Evolutionary conservation across 2,329 filamentous ascomycete species (phyloP).

Genomic region (Atkinsonella hypoxylon): DNA sequence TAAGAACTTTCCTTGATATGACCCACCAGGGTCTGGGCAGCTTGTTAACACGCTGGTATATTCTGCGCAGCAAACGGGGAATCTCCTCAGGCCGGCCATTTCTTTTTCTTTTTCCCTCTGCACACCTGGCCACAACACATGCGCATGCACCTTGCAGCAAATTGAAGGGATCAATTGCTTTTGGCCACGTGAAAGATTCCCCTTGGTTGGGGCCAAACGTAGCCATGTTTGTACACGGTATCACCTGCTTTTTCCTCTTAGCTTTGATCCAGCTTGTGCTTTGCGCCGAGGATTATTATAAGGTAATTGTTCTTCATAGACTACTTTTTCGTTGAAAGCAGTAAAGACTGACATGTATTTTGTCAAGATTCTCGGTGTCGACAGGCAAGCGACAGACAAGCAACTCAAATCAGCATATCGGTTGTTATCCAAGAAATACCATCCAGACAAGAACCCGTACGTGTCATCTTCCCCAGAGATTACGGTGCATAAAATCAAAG

Average conservation of each 20-base stretch:
- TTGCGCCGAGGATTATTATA: constrained; percentile 66
- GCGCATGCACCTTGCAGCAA: constrained; percentile 2
- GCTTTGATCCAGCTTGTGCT: constrained; percentile 40
- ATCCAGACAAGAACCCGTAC: constrained; percentile 96
- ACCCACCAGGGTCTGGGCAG: neutral
- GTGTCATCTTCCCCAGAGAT: constrained; percentile 19
- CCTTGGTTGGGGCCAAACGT: constrained; percentile 8
- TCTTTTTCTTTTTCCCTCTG: neutral
- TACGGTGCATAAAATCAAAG: neutral
- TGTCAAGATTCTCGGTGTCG: constrained; percentile 56
- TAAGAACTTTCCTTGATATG: neutral
- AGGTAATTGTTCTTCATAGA: constrained; percentile 33
- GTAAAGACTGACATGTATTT: neutral
- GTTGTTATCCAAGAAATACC: constrained; percentile 84
- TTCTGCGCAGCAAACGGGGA: neutral
- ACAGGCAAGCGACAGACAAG: constrained; percentile 66
- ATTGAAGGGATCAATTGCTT: neutral
- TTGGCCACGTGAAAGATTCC: constrained; percentile 1
- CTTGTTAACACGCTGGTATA: constrained; percentile 26
- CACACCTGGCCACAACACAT: constrained; percentile 3
- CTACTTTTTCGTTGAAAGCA: too few relatives aligned
- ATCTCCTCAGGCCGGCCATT: neutral
- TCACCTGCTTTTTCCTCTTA: constrained; percentile 39
- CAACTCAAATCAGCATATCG: constrained; percentile 93
- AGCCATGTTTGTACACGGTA: constrained; percentile 41